These are phyloP conservation scores for Prunus fruticosa DNA, from an alignment of 306 rosid species.

Conservation along the genomic window DNA sequence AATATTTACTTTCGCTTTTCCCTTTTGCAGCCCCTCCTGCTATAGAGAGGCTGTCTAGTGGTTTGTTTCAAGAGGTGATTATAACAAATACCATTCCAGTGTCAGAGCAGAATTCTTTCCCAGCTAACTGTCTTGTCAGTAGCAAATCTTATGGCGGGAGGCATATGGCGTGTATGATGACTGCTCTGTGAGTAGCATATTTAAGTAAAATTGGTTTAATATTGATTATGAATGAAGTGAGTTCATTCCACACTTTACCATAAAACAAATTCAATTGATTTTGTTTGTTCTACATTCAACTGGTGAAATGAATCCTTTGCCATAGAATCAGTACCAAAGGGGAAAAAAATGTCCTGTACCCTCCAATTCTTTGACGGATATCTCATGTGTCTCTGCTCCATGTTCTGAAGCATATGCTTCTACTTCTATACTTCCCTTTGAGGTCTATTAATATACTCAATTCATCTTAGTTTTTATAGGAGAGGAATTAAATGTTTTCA, in stretches of 20 bases:
- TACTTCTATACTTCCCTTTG: neutral
- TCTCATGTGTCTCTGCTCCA: neutral
- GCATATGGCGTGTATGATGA: conserved; percentile 99
- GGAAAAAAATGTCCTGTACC: neutral
- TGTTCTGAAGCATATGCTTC: neutral
- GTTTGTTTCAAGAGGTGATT: conserved; percentile 94
- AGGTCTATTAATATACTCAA: neutral
- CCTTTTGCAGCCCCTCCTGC: conserved; percentile 89
- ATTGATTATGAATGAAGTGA: neutral
- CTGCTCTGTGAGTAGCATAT: conserved; percentile 93
- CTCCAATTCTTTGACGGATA: neutral
- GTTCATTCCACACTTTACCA: conserved; percentile 2
- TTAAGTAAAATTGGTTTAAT: conserved; percentile 39
- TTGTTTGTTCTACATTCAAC: conserved; percentile 3
- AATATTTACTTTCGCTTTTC: neutral
- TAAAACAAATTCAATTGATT: conserved; percentile 3
- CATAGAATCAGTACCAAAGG: neutral
- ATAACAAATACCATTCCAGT: conserved; percentile 88
- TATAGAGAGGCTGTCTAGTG: conserved; percentile 83
- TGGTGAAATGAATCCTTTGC: neutral
- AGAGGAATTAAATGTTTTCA: neutral
- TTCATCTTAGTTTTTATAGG: neutral
- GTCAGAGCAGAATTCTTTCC: conserved; percentile 76
- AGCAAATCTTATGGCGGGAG: conserved; percentile 98
- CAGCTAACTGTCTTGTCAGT: conserved; percentile 89